These are phyloP conservation scores for Pleurotus sapidus DNA, from an alignment of 768 basidiomycete genomes.

Conservation along the genomic window DNA sequence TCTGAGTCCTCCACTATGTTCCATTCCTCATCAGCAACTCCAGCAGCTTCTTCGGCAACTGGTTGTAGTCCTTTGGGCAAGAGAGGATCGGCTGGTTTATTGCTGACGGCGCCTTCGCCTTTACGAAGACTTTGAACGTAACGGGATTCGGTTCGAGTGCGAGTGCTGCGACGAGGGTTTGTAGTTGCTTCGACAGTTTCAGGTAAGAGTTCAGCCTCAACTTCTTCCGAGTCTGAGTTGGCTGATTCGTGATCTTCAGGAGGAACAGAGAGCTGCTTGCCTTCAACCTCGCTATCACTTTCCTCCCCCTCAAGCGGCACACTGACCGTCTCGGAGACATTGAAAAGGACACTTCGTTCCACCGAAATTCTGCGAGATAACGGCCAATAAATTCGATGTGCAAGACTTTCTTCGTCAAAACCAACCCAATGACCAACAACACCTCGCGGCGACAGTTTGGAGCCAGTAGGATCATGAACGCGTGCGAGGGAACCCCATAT, in stretches of 20 bases:
- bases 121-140: constrained; percentile 10
- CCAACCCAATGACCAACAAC: constrained; percentile 31
- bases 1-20: background rate
- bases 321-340: constrained; percentile 5
- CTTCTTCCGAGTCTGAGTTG: background rate
- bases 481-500: constrained; percentile 25
- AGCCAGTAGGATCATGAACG: constrained; percentile 20
- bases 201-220: background rate
- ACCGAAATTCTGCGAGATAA: constrained; percentile 17
- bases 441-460: constrained; percentile 22
- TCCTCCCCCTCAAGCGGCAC: constrained; percentile 18
- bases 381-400: constrained; percentile 31
- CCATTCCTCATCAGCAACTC: constrained; percentile 3
- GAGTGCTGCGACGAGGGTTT: constrained; percentile 1
- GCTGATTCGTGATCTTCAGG: background rate
- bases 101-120: constrained; percentile 9
- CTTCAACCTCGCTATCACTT: background rate
- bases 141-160: constrained; percentile 7
- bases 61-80: constrained; percentile 13
- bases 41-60: background rate
- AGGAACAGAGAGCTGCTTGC: background rate
- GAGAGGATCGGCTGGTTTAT: background rate
- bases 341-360: constrained; percentile 20
- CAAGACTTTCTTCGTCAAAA: constrained; percentile 25
- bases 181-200: background rate